A percentile compares a stretch with the other conserved stretches of the same genome.
phyloP scores from a whole-genome alignment of 768 basidiomycete species.

The Mrakia hoshinonis region DNA sequence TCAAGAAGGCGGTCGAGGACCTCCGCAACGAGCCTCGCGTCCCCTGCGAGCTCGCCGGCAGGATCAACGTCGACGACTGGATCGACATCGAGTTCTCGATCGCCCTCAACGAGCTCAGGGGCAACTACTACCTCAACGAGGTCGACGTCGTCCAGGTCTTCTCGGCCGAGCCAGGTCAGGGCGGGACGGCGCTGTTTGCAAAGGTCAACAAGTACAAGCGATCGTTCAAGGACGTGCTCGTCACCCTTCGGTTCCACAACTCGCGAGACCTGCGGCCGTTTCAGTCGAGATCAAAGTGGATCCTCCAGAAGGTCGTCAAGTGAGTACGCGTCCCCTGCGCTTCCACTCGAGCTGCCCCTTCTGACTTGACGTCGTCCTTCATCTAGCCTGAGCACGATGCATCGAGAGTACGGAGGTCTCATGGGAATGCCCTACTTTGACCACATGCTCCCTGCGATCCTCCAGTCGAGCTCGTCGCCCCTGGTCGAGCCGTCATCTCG shows the following conservation, averaged over 20 bases:
- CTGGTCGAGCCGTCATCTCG: slow-evolving; percentile 38
- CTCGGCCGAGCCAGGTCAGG: slow-evolving; percentile 40
- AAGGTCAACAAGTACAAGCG: slow-evolving; percentile 54
- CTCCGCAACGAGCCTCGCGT: slow-evolving; percentile 45
- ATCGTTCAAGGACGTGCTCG: slow-evolving; percentile 48
- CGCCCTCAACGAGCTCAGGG: slow-evolving; percentile 49
- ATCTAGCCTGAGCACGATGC: slow-evolving; percentile 72
- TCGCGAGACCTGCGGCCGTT: slow-evolving; percentile 32
- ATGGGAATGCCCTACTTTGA: slow-evolving; percentile 76
- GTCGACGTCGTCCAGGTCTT: slow-evolving; percentile 66
- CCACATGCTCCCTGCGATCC: slow-evolving; percentile 45
- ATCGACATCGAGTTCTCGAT: slow-evolving; percentile 67
- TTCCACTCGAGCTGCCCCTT: no score
- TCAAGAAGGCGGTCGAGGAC: slow-evolving; percentile 67
- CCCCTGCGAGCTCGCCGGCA: slow-evolving; percentile 57
- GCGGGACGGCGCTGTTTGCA: slow-evolving; percentile 52
- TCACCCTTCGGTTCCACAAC: slow-evolving; percentile 49
- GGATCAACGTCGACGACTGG: slow-evolving; percentile 70
- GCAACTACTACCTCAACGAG: slow-evolving; percentile 72
- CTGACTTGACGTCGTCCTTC: no score
- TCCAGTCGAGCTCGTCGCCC: slow-evolving; percentile 53
- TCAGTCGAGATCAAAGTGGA: slow-evolving; percentile 51
- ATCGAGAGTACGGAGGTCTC: slow-evolving; percentile 85
- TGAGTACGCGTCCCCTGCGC: slow-evolving; percentile 40
- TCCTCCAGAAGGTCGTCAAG: slow-evolving; percentile 72